A percentile compares a stretch with the other conserved stretches of the same genome.
These are phyloP conservation scores for Agrocybe praecox DNA, from an alignment of 768 basidiomycete genomes.

Conservation along the genomic window DNA sequence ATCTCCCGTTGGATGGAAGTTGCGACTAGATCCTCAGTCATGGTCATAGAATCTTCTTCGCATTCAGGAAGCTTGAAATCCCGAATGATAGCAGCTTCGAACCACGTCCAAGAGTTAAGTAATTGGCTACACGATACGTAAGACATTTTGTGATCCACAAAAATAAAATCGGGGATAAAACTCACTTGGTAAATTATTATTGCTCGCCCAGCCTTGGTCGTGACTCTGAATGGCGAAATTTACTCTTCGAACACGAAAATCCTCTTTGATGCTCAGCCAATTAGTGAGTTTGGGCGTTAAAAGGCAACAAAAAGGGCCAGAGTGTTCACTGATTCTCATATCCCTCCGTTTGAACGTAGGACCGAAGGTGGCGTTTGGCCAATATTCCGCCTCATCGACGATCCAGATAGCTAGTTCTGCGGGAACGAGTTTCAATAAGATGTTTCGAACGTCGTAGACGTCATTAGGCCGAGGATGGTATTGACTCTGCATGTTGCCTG, in stretches of 20 bases:
- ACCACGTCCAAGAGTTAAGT: slow-evolving; percentile 8
- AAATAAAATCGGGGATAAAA: neutral
- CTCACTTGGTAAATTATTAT: slow-evolving; percentile 1
- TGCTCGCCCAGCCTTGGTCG: slow-evolving; percentile 3
- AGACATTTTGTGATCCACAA: no score
- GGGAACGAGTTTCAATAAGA: neutral
- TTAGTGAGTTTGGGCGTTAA: neutral
- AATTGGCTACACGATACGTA: neutral
- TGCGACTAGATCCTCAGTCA: neutral
- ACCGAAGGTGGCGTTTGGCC: neutral
- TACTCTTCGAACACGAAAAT: neutral
- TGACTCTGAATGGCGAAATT: neutral
- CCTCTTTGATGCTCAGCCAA: neutral
- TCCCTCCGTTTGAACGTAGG: neutral
- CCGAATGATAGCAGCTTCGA: neutral
- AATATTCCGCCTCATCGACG: slow-evolving; percentile 6
- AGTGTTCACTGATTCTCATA: neutral
- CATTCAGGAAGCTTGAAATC: neutral
- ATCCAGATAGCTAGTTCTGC: slow-evolving; percentile 1
- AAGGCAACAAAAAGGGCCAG: neutral
- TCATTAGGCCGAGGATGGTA: neutral
- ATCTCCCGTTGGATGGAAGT: no score
- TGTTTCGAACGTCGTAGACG: neutral
- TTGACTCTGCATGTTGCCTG: no score
- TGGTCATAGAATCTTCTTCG: no score